phyloP scores from a whole-genome alignment of 768 basidiomycete species.

The Phanerochaete sordida region DNA sequence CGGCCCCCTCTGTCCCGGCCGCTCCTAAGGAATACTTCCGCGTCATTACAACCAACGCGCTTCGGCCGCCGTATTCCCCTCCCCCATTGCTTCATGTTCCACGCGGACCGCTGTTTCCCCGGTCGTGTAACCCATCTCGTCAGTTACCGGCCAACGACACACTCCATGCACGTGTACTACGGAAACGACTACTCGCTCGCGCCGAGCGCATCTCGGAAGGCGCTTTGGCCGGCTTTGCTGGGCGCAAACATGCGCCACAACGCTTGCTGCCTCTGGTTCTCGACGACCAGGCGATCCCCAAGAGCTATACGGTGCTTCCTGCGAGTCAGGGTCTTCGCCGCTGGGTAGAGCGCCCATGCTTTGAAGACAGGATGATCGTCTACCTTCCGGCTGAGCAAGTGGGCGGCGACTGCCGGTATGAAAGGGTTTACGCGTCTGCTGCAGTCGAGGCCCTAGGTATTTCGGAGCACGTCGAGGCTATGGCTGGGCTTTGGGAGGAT shows the following conservation, averaged over 20 bases:
- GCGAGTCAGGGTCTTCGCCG: slow-evolving; percentile 54
- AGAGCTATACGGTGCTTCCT: slow-evolving; percentile 25
- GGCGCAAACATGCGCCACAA: background rate
- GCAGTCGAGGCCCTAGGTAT: slow-evolving; percentile 65
- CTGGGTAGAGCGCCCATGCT: slow-evolving; percentile 75
- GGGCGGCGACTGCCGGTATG: slow-evolving; percentile 34
- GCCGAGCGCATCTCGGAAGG: slow-evolving; percentile 31
- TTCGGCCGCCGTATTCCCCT: slow-evolving; percentile 36
- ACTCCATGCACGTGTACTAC: slow-evolving; percentile 46
- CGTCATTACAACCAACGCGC: slow-evolving; percentile 43
- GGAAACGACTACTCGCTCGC: slow-evolving; percentile 45
- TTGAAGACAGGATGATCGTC: slow-evolving; percentile 65
- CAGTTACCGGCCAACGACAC: slow-evolving; percentile 34
- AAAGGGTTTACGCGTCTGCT: slow-evolving; percentile 41
- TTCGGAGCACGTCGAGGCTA: slow-evolving; percentile 60
- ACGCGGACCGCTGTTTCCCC: slow-evolving; percentile 43
- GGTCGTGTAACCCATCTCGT: slow-evolving; percentile 45
- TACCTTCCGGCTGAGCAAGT: slow-evolving; percentile 41
- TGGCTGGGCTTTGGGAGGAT: slow-evolving; percentile 47
- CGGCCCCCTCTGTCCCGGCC: slow-evolving; percentile 20
- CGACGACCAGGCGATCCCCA: slow-evolving; percentile 31
- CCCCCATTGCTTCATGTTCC: slow-evolving; percentile 47
- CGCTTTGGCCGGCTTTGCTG: slow-evolving; percentile 42
- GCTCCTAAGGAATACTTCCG: slow-evolving; percentile 35
- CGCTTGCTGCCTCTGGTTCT: slow-evolving; percentile 23